Evolutionary conservation across 2,329 filamentous ascomycete species (phyloP).

Genomic region (Pseudophaeomoniella oleicola): DNA sequence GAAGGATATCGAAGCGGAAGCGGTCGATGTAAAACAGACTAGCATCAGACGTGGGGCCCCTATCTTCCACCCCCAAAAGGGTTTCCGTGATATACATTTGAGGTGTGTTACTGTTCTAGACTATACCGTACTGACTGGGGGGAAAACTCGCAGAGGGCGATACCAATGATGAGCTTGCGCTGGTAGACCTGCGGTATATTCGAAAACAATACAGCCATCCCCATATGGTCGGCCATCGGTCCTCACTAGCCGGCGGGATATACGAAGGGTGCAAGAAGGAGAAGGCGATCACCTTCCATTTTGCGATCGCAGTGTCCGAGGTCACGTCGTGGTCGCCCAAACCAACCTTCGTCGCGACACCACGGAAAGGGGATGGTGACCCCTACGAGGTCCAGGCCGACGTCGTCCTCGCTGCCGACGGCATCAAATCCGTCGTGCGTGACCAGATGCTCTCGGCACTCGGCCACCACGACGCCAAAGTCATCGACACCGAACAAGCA

Average conservation of each 20-base stretch:
- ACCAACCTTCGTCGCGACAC: slow-evolving; percentile 44
- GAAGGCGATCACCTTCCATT: slow-evolving; percentile 52
- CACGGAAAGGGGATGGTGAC: slow-evolving; percentile 35
- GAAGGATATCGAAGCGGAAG: slow-evolving; percentile 54
- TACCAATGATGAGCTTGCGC: slow-evolving; percentile 52
- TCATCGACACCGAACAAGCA: slow-evolving; percentile 35
- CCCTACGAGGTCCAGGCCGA: slow-evolving; percentile 37
- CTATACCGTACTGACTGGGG: slow-evolving; percentile 2
- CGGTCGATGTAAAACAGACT: slow-evolving; percentile 55
- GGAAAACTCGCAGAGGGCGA: slow-evolving; percentile 39
- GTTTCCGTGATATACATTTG: not conserved
- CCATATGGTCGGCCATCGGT: slow-evolving; percentile 67
- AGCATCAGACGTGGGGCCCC: slow-evolving; percentile 52
- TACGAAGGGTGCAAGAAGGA: slow-evolving; percentile 56
- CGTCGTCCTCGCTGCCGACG: slow-evolving; percentile 38
- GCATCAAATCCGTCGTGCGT: slow-evolving; percentile 36
- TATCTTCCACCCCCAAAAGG: not conserved
- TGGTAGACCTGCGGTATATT: slow-evolving; percentile 56
- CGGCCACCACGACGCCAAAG: slow-evolving; percentile 20
- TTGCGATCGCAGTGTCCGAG: slow-evolving; percentile 41
- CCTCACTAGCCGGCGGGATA: slow-evolving; percentile 53
- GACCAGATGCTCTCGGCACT: slow-evolving; percentile 24
- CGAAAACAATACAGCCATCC: slow-evolving; percentile 55
- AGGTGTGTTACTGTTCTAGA: not conserved
- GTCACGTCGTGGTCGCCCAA: slow-evolving; percentile 46